A percentile compares a stretch with the other conserved stretches of the same genome.
These are phyloP conservation scores for Monosporascus sp. DNA, from an alignment of 2,329 filamentous ascomycete genomes.

Conservation along the genomic window DNA sequence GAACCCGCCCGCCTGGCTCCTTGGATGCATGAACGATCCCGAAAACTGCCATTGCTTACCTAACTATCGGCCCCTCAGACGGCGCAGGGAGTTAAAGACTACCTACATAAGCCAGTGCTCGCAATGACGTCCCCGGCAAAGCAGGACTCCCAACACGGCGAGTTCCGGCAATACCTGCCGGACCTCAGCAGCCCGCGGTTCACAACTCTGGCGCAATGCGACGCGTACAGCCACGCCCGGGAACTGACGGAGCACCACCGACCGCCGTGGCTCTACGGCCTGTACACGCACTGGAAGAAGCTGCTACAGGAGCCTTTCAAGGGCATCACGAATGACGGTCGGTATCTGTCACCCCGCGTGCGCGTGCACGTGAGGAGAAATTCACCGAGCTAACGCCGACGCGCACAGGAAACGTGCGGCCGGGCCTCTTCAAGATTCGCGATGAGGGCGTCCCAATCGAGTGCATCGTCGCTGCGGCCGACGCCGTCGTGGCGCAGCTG, in stretches of 20 bases:
- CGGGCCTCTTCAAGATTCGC: slow-evolving; percentile 50
- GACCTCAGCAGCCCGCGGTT: slow-evolving; percentile 58
- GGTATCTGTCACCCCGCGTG: slow-evolving; percentile 3
- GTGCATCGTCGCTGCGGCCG: slow-evolving; percentile 47
- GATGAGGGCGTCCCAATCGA: slow-evolving; percentile 60
- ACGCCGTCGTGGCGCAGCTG: slow-evolving; percentile 40
- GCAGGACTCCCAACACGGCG: slow-evolving; percentile 9
- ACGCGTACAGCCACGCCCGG: slow-evolving; percentile 56
- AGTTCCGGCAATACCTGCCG: slow-evolving; percentile 55
- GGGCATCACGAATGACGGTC: slow-evolving; percentile 65
- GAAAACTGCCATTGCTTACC: too few relatives aligned
- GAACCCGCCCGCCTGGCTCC: too few relatives aligned
- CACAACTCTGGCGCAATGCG: slow-evolving; percentile 55
- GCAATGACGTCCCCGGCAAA: slow-evolving; percentile 9
- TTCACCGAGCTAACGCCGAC: too few relatives aligned
- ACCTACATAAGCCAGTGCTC: neutral
- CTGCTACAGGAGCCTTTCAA: slow-evolving; percentile 62
- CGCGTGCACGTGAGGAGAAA: too few relatives aligned
- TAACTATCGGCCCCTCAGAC: neutral
- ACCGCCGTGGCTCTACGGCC: slow-evolving; percentile 61
- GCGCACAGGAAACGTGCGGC: slow-evolving; percentile 40
- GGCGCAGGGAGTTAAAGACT: neutral
- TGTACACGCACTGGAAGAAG: slow-evolving; percentile 54
- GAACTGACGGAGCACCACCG: slow-evolving; percentile 52
- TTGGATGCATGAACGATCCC: too few relatives aligned